These are phyloP conservation scores for Capsicum chinense DNA, from an alignment of 257 asterid species.

Conservation along the genomic window DNA sequence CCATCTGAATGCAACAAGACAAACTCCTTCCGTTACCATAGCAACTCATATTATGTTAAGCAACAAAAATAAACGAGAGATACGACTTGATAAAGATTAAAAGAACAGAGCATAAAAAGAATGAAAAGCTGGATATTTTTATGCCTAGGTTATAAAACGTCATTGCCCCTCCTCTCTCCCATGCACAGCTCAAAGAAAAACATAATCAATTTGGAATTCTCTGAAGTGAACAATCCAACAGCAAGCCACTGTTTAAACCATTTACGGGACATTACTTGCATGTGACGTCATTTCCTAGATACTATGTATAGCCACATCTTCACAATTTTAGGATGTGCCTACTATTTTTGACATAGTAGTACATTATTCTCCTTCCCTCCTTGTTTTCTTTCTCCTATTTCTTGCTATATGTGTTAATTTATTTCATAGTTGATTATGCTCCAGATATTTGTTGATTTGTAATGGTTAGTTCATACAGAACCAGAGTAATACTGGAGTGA, in stretches of 20 bases:
- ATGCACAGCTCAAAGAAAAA: constrained; percentile 20
- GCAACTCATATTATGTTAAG: constrained; percentile 15
- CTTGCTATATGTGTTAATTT: neutral
- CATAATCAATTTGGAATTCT: constrained; percentile 1
- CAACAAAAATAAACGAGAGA: neutral
- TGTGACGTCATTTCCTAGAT: neutral
- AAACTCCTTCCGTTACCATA: constrained; percentile 3
- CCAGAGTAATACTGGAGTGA: constrained; percentile 6
- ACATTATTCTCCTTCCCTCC: neutral
- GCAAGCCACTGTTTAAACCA: constrained; percentile 19
- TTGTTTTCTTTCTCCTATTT: neutral
- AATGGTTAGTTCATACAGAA: neutral
- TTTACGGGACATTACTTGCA: neutral
- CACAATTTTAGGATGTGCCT: constrained; percentile 3
- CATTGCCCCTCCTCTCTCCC: constrained; percentile 26
- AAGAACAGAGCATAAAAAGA: constrained; percentile 8
- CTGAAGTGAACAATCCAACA: neutral
- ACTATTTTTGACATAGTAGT: constrained; percentile 3
- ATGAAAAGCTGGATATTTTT: constrained; percentile 5
- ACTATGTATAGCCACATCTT: neutral
- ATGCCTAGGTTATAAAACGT: neutral
- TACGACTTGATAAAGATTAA: neutral
- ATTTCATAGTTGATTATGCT: neutral
- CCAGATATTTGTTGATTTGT: neutral
- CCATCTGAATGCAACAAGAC: constrained; percentile 66